Base-by-base conservation (phyloP, 78 protist species). In the Pigoraptor vietnamica region DNA sequence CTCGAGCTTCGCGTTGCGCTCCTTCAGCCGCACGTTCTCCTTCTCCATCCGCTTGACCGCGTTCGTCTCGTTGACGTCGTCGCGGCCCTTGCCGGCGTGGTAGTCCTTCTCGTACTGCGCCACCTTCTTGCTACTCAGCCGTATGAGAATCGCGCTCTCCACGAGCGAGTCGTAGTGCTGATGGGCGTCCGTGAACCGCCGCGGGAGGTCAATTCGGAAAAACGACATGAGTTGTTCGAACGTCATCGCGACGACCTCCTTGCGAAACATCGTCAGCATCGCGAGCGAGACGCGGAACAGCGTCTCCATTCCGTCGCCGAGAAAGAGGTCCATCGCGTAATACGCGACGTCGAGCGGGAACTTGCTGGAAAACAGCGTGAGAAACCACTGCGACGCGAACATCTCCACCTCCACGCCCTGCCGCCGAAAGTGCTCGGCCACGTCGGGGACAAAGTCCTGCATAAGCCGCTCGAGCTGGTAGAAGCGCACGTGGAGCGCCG, bases 381-480 rank as follows among this genome's bases (percentile, higher is more conserved):
- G 36, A 32, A 87, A 87, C 90, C 90, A 87, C 34, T 87, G 90
- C 37, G 81, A 40, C 35, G 90, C 90, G 40, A 32, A 87, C 90
- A 87, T 87, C n/a, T 87, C 40, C 14, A n/a, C 24, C 90, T 87
- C 90, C 14, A 87, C 37, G 36, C 81, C 37, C 37, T 24, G 29
- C 34, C 1, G 21, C 39, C 19, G 35, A 19, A 87, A 40, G 81
- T 87, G 90, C 36, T 24, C 90, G 38, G 36, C 23, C 36, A 87
- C 38, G 9, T 87, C 90, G 23, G 90, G 90, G 33, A 87, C 24
- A 23, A 9, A 0, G 10, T 87, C 90, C 32, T 14, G n/a, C 32
- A 87, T 0, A 23, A 40, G 35, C 40, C n/a, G 24, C 35, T 89
- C 91, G 21, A 89, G 40, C 34, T 56, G 86, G 86, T 48, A 56